Base-by-base conservation (phyloP, 148 eudicot species). In the Silene uniflora region DNA sequence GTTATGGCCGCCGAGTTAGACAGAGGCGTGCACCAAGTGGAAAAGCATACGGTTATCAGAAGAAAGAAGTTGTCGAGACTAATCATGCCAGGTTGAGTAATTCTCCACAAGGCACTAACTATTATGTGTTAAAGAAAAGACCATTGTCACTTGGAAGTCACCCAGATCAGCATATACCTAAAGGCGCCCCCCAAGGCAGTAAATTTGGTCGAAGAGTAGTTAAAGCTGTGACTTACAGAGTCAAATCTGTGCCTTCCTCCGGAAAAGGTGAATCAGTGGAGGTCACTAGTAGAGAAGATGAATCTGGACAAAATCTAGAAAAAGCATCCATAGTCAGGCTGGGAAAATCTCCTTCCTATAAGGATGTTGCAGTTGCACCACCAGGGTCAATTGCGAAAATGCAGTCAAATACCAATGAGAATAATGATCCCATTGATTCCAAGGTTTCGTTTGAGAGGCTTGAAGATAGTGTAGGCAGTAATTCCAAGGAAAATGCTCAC, bases 321-420 rank as follows among this genome's bases (percentile, higher is more conserved):
- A 92, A 84, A 83, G 83, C 88, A 78, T 88, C 98, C 12, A 85
- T 92, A 76, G 89, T 91, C 76, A 87, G 91, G 80, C 84, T 96
- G 55, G 98, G 97, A 16, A 92, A 89, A 79, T 96, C 99, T 74
- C 99, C 98, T 82, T 96, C 99, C 8, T 96, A 96, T 74, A 96
- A 92, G 85, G 99, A 96, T 83, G 99, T 96, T 27, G 99, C 99
- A 46, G 77, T 96, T 81, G 98, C 99, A 54, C 99, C 97, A 8
- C 99, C 99, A 52, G 99, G 99, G 71, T 88, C 88, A 69, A 88
- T 96, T 58, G 72, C 98, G 46, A 85, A 87, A 85, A 71, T 91
- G 75, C 97, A 90, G 76, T 86, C 78, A 71, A 81, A 76, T 77
- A 78, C 71, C 70, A 72, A 79, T 68, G 75, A 88, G 39, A 79